Evolutionary conservation across 495 filamentous ascomycete genomes (phyloP).

Genomic region (Hyaloscypha finlandica): DNA sequence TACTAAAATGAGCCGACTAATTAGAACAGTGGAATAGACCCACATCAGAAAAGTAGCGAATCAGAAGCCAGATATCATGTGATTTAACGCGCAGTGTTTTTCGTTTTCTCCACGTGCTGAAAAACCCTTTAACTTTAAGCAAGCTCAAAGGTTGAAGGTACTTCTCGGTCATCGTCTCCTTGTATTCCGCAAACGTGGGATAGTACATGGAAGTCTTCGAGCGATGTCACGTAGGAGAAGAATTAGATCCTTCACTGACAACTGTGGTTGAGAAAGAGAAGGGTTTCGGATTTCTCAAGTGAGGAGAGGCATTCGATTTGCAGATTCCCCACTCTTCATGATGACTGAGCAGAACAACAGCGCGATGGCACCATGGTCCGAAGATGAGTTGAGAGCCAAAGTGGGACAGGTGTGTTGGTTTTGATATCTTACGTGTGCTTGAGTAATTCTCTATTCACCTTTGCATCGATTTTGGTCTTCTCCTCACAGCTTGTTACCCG

Average conservation of each 20-base stretch:
- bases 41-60: too few relatives aligned
- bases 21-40: too few relatives aligned
- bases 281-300: background rate
- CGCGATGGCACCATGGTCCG: constrained; percentile 33
- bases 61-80: too few relatives aligned
- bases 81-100: too few relatives aligned
- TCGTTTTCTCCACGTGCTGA: too few relatives aligned
- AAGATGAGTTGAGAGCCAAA: constrained; percentile 38
- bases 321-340: background rate
- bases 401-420: constrained; percentile 38
- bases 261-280: background rate
- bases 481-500: background rate
- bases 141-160: too few relatives aligned
- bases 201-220: background rate
- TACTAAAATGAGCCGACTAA: too few relatives aligned
- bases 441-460: background rate
- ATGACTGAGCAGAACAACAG: background rate
- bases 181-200: too few relatives aligned
- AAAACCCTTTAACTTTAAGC: too few relatives aligned
- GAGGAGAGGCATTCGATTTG: background rate
- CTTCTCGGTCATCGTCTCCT: too few relatives aligned
- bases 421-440: background rate
- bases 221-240: background rate
- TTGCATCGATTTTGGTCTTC: background rate
- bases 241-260: background rate